phyloP scores from a whole-genome alignment of 257 asterid genomes.

The Solanum chmielewskii region DNA sequence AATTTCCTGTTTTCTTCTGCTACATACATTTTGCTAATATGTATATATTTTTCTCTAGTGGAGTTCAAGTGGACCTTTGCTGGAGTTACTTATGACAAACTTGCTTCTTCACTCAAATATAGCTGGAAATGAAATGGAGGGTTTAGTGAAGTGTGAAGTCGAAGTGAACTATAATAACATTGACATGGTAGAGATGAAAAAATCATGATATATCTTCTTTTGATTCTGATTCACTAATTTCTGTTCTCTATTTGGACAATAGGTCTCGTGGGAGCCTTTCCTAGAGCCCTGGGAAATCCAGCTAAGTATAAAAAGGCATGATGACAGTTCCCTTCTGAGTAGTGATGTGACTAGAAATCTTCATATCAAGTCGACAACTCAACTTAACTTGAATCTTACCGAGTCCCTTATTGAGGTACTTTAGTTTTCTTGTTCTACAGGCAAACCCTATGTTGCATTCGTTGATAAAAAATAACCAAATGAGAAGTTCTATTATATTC shows the following conservation, averaged over 20 bases:
- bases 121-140: constrained; percentile 42
- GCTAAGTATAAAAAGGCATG: constrained; percentile 45
- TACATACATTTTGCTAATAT: background rate
- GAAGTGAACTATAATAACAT: constrained; percentile 83
- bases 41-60: constrained; percentile 21
- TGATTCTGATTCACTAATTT: background rate
- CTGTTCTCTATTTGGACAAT: constrained; percentile 1
- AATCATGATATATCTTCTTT: constrained; percentile 1
- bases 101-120: constrained; percentile 25
- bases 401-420: constrained; percentile 83
- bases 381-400: constrained; percentile 71
- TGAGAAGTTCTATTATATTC: background rate
- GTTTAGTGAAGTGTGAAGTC: constrained; percentile 54
- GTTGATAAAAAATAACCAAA: background rate
- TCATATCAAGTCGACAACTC: constrained; percentile 49
- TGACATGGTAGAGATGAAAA: constrained; percentile 52
- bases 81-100: constrained; percentile 54
- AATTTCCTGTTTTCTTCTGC: background rate
- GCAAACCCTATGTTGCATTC: background rate
- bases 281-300: constrained; percentile 82
- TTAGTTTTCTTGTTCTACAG: background rate
- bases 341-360: constrained; percentile 50
- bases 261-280: constrained; percentile 95
- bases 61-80: constrained; percentile 81
- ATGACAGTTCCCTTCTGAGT: constrained; percentile 50